Base-by-base conservation (phyloP, 73 alveolate species). In the Paramecium octaurelia region DNA sequence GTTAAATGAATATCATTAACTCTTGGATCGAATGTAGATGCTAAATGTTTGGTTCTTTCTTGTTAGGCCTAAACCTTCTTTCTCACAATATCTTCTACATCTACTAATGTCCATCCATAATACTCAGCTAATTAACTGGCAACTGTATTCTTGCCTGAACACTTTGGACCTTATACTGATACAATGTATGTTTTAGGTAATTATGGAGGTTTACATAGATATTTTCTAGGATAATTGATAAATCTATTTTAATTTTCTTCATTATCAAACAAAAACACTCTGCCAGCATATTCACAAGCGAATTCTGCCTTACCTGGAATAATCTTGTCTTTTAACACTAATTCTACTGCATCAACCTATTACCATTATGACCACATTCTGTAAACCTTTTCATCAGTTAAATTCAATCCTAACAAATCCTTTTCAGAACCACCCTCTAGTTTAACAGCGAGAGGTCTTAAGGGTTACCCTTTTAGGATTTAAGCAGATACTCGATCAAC, bases 291-390 rank as follows among this genome's bases (percentile, higher is more conserved):
- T 58, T 93, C 95, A 20, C 98, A 98, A 20, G 99, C 98, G 90
- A 86, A 96, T 58, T 98, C 99, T 11, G 99, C 95, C 8, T 84
- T 86, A 9, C 99, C 99, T 14, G 95, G 92, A 34, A 96, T 93
- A 57, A 98, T 97, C 92, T 95, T 95, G 58, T 98, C 99, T 84
- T 98, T 94, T 84, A 92, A 93, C 69, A 96, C 86, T 24, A 99
- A 71, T 46, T 88, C 99, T 9, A 98, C 99, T 85, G 99, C 99
- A 85, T 98, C 99, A n/a, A 95, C 95, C 92, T 98, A 96, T 48
- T 95, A 93, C 99, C 99, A 98, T 57, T 94, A 93, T 76, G 98
- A 95, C 99, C 99, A 98, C 86, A 94, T 93, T 76, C 99, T 94
- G 40, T 98, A 96, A 27, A 98, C 88, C 31, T 96, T 95, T 40